phyloP scores from a whole-genome alignment of 2,329 filamentous ascomycete species.

The Apiospora rasikravindrae region DNA sequence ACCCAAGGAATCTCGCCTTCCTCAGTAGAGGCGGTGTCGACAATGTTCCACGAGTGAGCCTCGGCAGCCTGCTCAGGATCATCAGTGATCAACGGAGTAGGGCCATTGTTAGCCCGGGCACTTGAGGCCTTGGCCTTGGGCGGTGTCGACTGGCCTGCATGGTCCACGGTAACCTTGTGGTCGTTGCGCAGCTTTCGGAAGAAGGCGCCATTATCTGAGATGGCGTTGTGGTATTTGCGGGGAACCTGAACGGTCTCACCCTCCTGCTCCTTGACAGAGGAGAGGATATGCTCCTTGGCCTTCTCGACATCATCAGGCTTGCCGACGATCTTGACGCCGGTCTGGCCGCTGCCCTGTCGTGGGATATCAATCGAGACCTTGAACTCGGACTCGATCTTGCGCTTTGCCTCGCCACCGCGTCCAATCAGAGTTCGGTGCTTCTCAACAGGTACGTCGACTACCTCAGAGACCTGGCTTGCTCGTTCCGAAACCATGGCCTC shows the following conservation, averaged over 20 bases:
- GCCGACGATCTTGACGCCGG: slow-evolving; percentile 85
- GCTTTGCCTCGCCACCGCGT: slow-evolving; percentile 85
- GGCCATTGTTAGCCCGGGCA: slow-evolving; percentile 61
- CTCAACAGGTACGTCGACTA: slow-evolving; percentile 81
- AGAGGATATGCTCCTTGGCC: slow-evolving; percentile 83
- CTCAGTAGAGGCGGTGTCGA: slow-evolving; percentile 66
- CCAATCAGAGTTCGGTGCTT: slow-evolving; percentile 94
- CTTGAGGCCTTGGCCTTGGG: slow-evolving; percentile 64
- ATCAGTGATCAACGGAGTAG: slow-evolving; percentile 92
- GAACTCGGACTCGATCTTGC: slow-evolving; percentile 84
- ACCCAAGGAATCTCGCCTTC: slow-evolving; percentile 87
- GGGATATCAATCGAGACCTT: slow-evolving; percentile 89
- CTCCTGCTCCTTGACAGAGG: slow-evolving; percentile 82
- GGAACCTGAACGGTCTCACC: slow-evolving; percentile 88
- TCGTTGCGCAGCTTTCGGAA: slow-evolving; percentile 90
- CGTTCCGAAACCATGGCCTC: slow-evolving; percentile 81
- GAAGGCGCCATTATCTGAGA: slow-evolving; percentile 89
- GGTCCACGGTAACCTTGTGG: slow-evolving; percentile 88
- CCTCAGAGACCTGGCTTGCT: slow-evolving; percentile 80
- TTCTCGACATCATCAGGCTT: slow-evolving; percentile 78
- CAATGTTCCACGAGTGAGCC: slow-evolving; percentile 82
- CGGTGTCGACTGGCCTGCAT: slow-evolving; percentile 80
- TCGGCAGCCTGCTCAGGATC: slow-evolving; percentile 69
- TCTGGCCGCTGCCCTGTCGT: slow-evolving; percentile 82
- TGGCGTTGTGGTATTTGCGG: slow-evolving; percentile 78